Evolutionary conservation across 1,139 yeast genomes (phyloP), one percentile per base, ranked within the genome.

Genomic region (Tardiomyces blankii): DNA sequence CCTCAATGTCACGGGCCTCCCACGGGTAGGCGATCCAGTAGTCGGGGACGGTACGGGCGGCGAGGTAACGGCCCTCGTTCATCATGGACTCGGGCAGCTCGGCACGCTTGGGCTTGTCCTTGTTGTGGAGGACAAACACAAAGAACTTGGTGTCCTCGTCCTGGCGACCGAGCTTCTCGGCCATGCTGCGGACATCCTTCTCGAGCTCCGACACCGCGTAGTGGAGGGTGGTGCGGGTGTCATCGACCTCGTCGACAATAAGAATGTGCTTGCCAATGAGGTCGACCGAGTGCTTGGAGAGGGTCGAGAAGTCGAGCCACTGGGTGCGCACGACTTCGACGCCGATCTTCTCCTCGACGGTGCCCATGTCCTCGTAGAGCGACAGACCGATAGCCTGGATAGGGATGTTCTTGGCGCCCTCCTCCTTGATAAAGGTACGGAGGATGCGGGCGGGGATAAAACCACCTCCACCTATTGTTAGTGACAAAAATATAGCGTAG

Each of bases 21-120:
- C 98, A 91, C 44, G 97, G 97, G 65, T 91, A 91, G 41, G 96
- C 96, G 59, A 87, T 88, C 98, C 98, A 91, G 56, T 75, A 75
- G 64, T 91, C 97, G 40, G 89, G 94, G 39, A 87, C 91, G 42
- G 86, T 77, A 67, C 91, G 78, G 42, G 96, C 96, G 51, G 95
- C 96, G 59, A 87, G 76, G 67, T 89, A 89, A 64, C 85, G 79
- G 46, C 82, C 83, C 42, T 73, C 71, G 38, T 68, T 64, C 73
- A 80, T 74, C 68, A 81, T 77, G 23, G 75, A 82, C 46, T 68
- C 72, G 23, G 87, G 87, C 54, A 81, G 74, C 52, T 76, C 75
- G 35, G 96, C 96, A 57, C 77, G 80, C 75, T 91, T 91, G 50
- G 83, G 80, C 74, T 91, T 91, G 55, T 76, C 69, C 72, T 91